These are phyloP conservation scores for Arthromyces matolae DNA, from an alignment of 768 basidiomycete genomes.

Conservation along the genomic window DNA sequence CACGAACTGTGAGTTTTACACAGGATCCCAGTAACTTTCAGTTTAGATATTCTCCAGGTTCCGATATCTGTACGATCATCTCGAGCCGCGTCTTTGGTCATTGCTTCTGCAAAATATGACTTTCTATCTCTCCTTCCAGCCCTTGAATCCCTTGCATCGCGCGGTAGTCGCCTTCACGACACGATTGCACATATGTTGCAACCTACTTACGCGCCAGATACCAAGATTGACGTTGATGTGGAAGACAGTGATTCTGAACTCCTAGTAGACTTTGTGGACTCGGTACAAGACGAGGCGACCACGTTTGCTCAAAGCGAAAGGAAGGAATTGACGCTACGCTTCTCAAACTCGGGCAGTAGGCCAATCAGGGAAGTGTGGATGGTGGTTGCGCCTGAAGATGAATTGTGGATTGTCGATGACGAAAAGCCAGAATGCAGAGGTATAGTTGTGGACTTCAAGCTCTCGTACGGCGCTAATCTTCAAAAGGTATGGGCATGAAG, in stretches of 20 bases:
- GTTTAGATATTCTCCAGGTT: conserved; percentile 37
- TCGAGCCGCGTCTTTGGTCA: conserved; percentile 46
- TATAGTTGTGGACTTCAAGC: background rate
- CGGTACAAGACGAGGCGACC: too few relatives aligned
- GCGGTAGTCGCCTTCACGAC: conserved; percentile 74
- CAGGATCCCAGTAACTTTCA: background rate
- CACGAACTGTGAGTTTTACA: conserved; percentile 48
- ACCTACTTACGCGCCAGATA: conserved; percentile 70
- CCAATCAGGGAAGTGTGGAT: conserved; percentile 71
- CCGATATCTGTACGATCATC: conserved; percentile 58
- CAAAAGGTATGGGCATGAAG: conserved; percentile 11
- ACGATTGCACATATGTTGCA: conserved; percentile 67
- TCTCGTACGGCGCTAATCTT: too few relatives aligned
- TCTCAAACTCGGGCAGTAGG: conserved; percentile 64
- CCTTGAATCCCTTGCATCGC: conserved; percentile 60
- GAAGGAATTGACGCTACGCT: conserved; percentile 46
- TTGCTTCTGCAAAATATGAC: conserved; percentile 58
- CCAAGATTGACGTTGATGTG: conserved; percentile 56
- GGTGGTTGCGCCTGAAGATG: conserved; percentile 56
- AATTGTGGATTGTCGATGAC: conserved; percentile 48
- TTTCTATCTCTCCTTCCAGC: conserved; percentile 74
- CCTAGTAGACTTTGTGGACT: conserved; percentile 49
- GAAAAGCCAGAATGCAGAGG: conserved; percentile 11
- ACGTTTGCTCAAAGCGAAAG: conserved; percentile 70
- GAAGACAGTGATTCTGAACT: conserved; percentile 65